Evolutionary conservation across 1,284 basidiomycete genomes (phyloP).

Genomic region (Ganoderma boninense): DNA sequence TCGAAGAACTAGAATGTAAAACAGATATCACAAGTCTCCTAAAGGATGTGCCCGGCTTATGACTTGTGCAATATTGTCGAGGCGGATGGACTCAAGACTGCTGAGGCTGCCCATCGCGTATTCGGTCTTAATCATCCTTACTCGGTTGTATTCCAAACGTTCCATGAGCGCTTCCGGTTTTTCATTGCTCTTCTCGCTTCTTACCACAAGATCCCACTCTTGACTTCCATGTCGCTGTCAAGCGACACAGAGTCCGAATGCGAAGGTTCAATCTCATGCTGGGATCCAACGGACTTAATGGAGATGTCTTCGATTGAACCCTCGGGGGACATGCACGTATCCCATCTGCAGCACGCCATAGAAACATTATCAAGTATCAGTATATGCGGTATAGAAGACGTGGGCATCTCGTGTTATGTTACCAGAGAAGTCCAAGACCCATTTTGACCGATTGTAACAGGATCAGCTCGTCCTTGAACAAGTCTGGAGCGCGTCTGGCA

Average conservation of each 20-base stretch:
- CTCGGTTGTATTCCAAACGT: constrained; percentile 15
- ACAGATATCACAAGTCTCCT: constrained; percentile 69
- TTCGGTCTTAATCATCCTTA: not conserved
- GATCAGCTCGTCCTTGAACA: constrained; percentile 43
- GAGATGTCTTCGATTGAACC: constrained; percentile 12
- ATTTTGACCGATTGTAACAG: constrained; percentile 35
- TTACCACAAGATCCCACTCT: not conserved
- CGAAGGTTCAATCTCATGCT: constrained; percentile 18
- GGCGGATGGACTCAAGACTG: not conserved
- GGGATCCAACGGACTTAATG: constrained; percentile 31
- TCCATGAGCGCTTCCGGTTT: too few species aligned
- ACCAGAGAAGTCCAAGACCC: not conserved
- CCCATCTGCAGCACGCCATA: constrained; percentile 12
- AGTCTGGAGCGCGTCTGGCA: constrained; percentile 46
- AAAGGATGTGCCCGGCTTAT: constrained; percentile 66
- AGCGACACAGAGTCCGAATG: constrained; percentile 45
- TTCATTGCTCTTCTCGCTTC: not conserved
- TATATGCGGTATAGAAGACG: constrained; percentile 38
- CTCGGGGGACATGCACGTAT: not conserved
- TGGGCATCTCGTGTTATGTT: constrained; percentile 19
- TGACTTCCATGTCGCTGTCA: constrained; percentile 17
- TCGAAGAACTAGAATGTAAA: constrained; percentile 62
- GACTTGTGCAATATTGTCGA: constrained; percentile 24
- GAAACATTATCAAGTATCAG: constrained; percentile 15
- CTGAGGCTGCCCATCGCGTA: not conserved